Percentiles rank a stretch among this genome's conserved stretches.
phyloP scores from a whole-genome alignment of 2,329 filamentous ascomycete species.

The Stagonosporopsis chrysanthemi region DNA sequence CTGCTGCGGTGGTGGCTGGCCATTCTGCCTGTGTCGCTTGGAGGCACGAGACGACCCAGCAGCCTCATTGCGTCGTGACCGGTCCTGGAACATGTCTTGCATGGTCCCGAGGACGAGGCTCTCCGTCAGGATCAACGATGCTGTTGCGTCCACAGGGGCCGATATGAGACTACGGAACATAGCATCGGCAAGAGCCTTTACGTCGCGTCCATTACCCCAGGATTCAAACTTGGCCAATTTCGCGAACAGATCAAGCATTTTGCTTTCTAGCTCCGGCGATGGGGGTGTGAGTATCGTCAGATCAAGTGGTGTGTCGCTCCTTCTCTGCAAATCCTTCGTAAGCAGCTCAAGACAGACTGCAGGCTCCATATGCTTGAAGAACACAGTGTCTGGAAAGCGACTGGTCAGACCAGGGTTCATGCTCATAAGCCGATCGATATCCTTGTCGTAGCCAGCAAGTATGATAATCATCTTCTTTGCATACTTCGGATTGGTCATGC shows the following conservation, averaged over 20 bases:
- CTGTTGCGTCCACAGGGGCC: slow-evolving; percentile 24
- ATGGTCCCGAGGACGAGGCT: slow-evolving; percentile 35
- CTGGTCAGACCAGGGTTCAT: slow-evolving; percentile 70
- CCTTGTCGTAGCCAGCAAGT: slow-evolving; percentile 71
- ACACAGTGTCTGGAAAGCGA: slow-evolving; percentile 68
- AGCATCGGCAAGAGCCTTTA: slow-evolving; percentile 61
- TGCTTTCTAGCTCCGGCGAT: slow-evolving; percentile 18
- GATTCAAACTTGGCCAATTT: slow-evolving; percentile 54
- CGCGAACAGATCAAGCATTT: slow-evolving; percentile 48
- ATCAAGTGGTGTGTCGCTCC: slow-evolving; percentile 43
- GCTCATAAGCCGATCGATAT: slow-evolving; percentile 69
- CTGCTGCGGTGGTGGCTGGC: not conserved
- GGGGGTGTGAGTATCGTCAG: slow-evolving; percentile 33
- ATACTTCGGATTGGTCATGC: slow-evolving; percentile 65
- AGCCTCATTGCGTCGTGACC: slow-evolving; percentile 31
- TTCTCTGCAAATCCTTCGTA: slow-evolving; percentile 39
- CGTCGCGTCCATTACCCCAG: slow-evolving; percentile 71
- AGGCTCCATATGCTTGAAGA: slow-evolving; percentile 57
- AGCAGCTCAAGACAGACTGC: not conserved
- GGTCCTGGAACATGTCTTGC: slow-evolving; percentile 46
- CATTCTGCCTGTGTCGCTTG: not conserved
- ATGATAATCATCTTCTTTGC: slow-evolving; percentile 69
- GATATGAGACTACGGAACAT: slow-evolving; percentile 56
- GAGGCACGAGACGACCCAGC: slow-evolving; percentile 16
- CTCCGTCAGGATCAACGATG: slow-evolving; percentile 32